A percentile compares a stretch with the other conserved stretches of the same genome.
phyloP scores from a whole-genome alignment of 2,329 filamentous ascomycete genomes.

The Macrophomina pseudophaseolina region DNA sequence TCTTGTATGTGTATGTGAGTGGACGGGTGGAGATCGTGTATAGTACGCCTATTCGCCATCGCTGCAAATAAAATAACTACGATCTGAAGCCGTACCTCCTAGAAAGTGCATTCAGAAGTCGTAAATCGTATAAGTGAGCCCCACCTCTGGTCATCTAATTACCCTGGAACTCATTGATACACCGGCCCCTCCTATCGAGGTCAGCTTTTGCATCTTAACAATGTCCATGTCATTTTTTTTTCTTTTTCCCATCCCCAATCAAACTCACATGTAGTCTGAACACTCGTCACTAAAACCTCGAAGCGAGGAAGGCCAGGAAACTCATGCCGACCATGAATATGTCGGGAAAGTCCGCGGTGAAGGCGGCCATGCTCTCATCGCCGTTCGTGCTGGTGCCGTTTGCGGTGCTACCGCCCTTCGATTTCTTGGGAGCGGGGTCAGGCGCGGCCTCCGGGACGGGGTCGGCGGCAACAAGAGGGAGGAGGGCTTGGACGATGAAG shows the following conservation, averaged over 20 bases:
- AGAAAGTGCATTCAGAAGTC: too few species aligned
- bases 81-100: too few species aligned
- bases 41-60: too few species aligned
- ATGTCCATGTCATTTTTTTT: too few species aligned
- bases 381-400: neutral
- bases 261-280: neutral
- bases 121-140: too few species aligned
- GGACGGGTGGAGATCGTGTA: too few species aligned
- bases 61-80: too few species aligned
- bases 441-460: neutral
- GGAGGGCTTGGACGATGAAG: conserved; percentile 3
- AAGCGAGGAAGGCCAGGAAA: conserved; percentile 4
- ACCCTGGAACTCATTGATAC: too few species aligned
- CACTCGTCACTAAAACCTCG: neutral
- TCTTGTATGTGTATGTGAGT: too few species aligned
- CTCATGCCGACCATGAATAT: conserved; percentile 4
- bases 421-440: neutral
- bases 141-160: too few species aligned
- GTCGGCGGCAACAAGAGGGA: conserved; percentile 6
- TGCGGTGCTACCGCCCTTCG: neutral
- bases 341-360: neutral
- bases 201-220: too few species aligned
- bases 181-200: too few species aligned
- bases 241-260: neutral
- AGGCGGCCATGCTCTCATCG: neutral